Percentiles rank a stretch among this genome's conserved stretches.
phyloP scores from a whole-genome alignment of 768 basidiomycete species.

The Phaeolepiota aurea region DNA sequence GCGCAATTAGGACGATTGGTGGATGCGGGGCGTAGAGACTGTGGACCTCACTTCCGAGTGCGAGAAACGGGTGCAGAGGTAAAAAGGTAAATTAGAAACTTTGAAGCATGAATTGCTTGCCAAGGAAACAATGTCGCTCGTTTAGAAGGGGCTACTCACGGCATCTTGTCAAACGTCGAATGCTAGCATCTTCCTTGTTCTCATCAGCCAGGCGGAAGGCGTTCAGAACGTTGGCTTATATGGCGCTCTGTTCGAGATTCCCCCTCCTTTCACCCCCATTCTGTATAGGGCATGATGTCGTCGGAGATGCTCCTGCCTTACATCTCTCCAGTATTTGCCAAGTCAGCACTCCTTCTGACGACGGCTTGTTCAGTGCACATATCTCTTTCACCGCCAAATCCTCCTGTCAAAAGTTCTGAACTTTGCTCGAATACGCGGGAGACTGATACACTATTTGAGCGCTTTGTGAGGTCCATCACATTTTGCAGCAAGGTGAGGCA shows the following conservation, averaged over 20 bases:
- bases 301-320: too few species aligned
- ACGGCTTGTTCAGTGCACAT: slow-evolving; percentile 25
- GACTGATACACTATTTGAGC: slow-evolving; percentile 24
- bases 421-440: slow-evolving; percentile 18
- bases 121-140: neutral
- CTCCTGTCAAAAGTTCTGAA: slow-evolving; percentile 24
- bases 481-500: slow-evolving; percentile 25
- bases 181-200: neutral
- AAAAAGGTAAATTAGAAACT: neutral
- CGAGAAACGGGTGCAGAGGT: too few species aligned
- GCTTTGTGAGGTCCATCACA: slow-evolving; percentile 25
- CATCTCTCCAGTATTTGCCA: slow-evolving; percentile 2
- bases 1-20: too few species aligned
- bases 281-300: too few species aligned
- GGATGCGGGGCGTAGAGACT: too few species aligned
- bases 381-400: slow-evolving; percentile 30
- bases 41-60: too few species aligned
- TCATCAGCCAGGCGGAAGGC: too few species aligned
- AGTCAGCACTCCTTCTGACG: slow-evolving; percentile 15
- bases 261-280: too few species aligned
- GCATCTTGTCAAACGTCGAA: neutral
- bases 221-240: too few species aligned
- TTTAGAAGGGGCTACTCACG: neutral
- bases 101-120: neutral
- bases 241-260: too few species aligned